Base-by-base conservation (phyloP, 257 asterid species). In the Forsythia suspensa region DNA sequence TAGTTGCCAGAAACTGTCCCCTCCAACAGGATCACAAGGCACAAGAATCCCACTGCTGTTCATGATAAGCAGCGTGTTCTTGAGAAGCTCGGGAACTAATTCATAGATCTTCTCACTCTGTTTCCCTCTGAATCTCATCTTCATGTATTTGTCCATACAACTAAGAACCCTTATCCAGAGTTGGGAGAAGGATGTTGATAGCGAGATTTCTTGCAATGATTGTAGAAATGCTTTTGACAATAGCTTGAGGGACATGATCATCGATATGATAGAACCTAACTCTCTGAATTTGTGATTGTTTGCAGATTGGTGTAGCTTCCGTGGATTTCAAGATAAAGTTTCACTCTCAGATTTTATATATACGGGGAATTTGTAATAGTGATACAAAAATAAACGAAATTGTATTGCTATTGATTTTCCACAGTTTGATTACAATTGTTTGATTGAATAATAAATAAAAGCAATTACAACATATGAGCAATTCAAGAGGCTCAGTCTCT, bases 71-170 rank as follows among this genome's bases (percentile, higher is more conserved):
- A 95, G 81, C 4, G 92, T 89, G 88, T 91, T 95, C 86, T 92
- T 95, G 76, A 95, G 87, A 82, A 95, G 94, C 88, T 95, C 99
- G 0, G 98, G 99, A 15, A 95, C 91, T 70, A 95, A 80, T 76
- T 93, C 99, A 3, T 91, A 92, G 71, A 95, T 82, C 87, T 87
- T 92, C 77, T 93, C 98, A 41, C 99, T 89, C 57, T 84, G 76
- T 84, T 88, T 94, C 79, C 96, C 97, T 88, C 92, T 85, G 75
- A 87, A 86, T 80, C 85, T 90, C 85, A 93, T 75, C 79, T 88
- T 92, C 92, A 87, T 83, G 82, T 73, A 86, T 46, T 72, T 87
- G 69, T 95, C 97, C 90, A 90, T 73, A 48, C 87, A 83, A 48
- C 86, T 78, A 65, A 95, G 89, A 38, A 90, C 91, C 78, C 87